phyloP scores from a whole-genome alignment of 2,329 filamentous ascomycete genomes.

The Neopestalotiopsis sp. region DNA sequence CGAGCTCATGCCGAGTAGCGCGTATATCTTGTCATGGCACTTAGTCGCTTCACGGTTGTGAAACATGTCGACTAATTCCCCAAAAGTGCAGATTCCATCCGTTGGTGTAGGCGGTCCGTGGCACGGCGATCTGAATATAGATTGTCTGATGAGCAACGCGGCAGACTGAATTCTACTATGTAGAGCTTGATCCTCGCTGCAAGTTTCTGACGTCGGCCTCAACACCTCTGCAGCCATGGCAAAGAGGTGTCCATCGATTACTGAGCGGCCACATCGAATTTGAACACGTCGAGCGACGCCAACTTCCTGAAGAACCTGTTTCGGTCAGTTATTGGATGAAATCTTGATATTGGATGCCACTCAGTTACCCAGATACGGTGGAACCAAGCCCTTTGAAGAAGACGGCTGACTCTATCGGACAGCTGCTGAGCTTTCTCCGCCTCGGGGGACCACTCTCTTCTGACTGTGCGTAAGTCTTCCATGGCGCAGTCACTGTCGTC shows the following conservation, averaged over 20 bases:
- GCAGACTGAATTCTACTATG: slow-evolving; percentile 2
- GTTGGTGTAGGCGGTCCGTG: not conserved
- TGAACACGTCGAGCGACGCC: not conserved
- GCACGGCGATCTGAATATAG: not conserved
- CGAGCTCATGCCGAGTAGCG: slow-evolving; percentile 24
- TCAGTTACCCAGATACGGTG: not conserved
- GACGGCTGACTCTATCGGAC: not conserved
- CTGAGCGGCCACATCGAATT: not conserved
- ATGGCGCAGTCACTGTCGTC: too few relatives aligned
- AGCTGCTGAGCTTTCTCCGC: too few relatives aligned
- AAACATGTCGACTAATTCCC: slow-evolving; percentile 24
- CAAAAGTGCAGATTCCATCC: slow-evolving; percentile 21
- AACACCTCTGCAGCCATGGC: not conserved
- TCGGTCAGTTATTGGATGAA: too few relatives aligned
- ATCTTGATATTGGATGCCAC: too few relatives aligned
- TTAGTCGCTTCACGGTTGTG: slow-evolving; percentile 26
- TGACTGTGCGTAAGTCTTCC: too few relatives aligned
- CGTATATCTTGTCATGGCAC: slow-evolving; percentile 28
- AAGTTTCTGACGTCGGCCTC: not conserved
- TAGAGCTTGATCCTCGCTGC: not conserved
- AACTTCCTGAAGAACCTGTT: not conserved
- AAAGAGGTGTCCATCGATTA: not conserved
- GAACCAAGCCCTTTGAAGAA: not conserved
- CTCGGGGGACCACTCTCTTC: too few relatives aligned
- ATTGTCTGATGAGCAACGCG: slow-evolving; percentile 22